Evolutionary conservation across 768 basidiomycete genomes (phyloP).

Genomic region (Kwoniella pini): DNA sequence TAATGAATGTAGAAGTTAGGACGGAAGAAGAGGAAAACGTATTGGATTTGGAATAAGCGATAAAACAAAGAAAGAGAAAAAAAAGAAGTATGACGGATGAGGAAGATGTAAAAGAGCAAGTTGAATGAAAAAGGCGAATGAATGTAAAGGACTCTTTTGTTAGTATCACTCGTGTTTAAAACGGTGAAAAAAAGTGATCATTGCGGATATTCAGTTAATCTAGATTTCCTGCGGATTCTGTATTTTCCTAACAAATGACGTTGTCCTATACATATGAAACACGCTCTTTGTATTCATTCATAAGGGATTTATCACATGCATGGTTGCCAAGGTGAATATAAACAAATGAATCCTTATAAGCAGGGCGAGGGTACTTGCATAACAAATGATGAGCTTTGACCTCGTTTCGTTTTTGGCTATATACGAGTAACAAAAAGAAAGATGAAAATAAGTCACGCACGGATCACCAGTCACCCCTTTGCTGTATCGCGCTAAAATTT

Average conservation of each 20-base stretch:
- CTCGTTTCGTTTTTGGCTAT: neutral
- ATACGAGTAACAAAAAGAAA: neutral
- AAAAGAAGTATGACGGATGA: neutral
- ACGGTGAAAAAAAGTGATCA: too few species aligned
- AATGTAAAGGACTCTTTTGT: neutral
- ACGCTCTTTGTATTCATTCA: neutral
- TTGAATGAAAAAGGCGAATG: neutral
- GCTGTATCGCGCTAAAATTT: neutral
- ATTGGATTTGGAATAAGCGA: neutral
- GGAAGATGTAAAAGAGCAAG: constrained; percentile 2
- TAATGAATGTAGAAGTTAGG: constrained; percentile 13
- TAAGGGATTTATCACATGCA: neutral
- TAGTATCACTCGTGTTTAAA: too few species aligned
- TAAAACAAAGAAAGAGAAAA: neutral
- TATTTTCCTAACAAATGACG: constrained; percentile 2
- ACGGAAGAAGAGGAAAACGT: neutral
- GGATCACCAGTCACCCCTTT: neutral
- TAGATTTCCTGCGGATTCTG: too few species aligned
- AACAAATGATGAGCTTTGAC: neutral
- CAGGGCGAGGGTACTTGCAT: constrained; percentile 8
- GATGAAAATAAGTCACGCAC: constrained; percentile 3
- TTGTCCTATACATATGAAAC: neutral
- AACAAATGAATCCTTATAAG: neutral
- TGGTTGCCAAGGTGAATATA: constrained; percentile 13
- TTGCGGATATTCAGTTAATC: too few species aligned